Base-by-base conservation (phyloP, 345 rosid genomes). In the Arabidopsis arenosa region DNA sequence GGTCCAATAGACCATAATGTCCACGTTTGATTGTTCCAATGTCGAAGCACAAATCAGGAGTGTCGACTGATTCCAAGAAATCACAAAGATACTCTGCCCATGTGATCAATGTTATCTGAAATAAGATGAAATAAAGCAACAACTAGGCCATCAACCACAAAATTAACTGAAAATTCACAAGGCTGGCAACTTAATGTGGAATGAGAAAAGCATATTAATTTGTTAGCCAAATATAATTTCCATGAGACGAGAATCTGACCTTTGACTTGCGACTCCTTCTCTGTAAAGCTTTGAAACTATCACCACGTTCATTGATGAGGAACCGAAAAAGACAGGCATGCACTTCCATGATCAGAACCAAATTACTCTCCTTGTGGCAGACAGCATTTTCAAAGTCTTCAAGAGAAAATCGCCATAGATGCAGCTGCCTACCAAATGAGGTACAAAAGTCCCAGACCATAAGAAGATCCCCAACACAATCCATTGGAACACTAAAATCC, bases 371-470 rank as follows among this genome's bases (percentile, higher is more conserved):
- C 85, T 90, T 92, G 78, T 90, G 93, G 83, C 93, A 88, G 68
- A 95, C 72, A 54, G 98, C 93, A 83, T 87, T 95, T 78, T 95
- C 97, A 76, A 95, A 90, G 84, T 95, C 96, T 84, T 86, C 94
- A 37, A 95, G 84, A 63, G 97, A 85, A 84, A 92, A 95, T 37
- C 90, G 89, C 78, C 74, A 90, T 74, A 95, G 80, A 74, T 84
- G 83, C 76, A 95, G 80, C 82, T 81, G 84, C 80, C 86, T 84
- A 73, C 92, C 74, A 82, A 87, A 95, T 55, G 98, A 88, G 61
- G 88, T 84, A 80, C 98, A 95, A 82, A 92, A 92, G 75, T 95
- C 97, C 99, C 99, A 95, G 76, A 92, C 87, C 98, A 86, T 86
- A 65, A 95, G 80, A 80, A 95, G 93, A 85, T 95, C 89, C 56